Evolutionary conservation across 176 grass and related monocot genomes (phyloP), one percentile per base, ranked within the genome.

Genomic region (Otatea glauca): DNA sequence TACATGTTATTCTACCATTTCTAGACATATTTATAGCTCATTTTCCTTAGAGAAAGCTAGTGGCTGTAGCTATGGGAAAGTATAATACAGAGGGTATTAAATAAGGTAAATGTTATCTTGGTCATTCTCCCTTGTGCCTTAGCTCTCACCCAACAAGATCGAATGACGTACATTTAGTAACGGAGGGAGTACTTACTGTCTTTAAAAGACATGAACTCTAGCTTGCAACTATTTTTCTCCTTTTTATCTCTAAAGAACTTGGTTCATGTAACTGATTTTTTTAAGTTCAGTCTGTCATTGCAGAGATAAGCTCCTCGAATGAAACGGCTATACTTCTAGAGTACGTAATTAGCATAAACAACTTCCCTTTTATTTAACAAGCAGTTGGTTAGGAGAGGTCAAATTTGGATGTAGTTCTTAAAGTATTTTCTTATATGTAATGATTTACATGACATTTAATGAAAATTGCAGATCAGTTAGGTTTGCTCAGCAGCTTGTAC

Each of bases 401-500:
- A 29, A 47, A 56, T 90, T 72, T 77, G 41, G 59, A 72, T 72
- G 74, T 55, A 34, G 14, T 79, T 65, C 34, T 81, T 12, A 81
- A 54, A 68, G 20, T 42, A 61, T 72, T 77, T 77, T 75, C 29
- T 75, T 13, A 62, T 74, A 58, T 87, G 64, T 68, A 69, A 81
- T 84, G 54, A 79, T 83, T 88, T 48, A 70, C 62, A 65, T 80
- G 29, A 78, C 45, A 85, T 72, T 24, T 63, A 34, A 51, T 68
- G 63, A 54, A 63, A 44, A 62, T 39, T 85, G 84, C 92, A 98
- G 95, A 77, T 98, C 96, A 72, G 96, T 98, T 75, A 92, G 96
- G 83, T 98, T 98, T 80, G 81, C 96, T 43, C 96, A 98, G 85
- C 96, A 98, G 80, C 96, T 98, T 88, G 96, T 95, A 66, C 93